Conservation (phyloP, 306 rosid species). For the Alnus glutinosa region DNA sequence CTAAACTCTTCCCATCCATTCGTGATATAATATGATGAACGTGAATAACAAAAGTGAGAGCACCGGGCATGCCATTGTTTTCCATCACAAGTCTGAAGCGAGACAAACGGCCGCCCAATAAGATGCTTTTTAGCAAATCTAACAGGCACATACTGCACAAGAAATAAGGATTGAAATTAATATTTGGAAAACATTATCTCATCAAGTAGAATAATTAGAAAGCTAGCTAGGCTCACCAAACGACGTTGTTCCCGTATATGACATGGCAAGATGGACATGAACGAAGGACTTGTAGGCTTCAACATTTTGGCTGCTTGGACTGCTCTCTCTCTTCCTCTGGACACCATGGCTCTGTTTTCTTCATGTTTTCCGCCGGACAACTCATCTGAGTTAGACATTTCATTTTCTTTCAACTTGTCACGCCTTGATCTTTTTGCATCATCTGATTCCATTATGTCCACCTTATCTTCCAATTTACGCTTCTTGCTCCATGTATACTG, state of each 20-base stretch:
- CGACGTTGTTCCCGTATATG: no score
- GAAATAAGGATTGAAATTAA: background rate
- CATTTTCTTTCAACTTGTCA: background rate
- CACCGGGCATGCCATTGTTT: background rate
- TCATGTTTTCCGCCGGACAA: background rate
- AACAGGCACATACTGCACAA: conserved; percentile 11
- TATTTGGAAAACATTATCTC: background rate
- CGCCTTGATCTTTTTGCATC: background rate
- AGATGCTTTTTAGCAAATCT: conserved; percentile 17
- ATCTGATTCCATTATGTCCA: background rate
- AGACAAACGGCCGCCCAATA: background rate
- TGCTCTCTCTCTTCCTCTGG: background rate
- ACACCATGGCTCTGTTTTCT: background rate
- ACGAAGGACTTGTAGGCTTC: conserved; percentile 13
- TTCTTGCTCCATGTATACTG: conserved; percentile 12
- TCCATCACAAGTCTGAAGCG: conserved; percentile 2
- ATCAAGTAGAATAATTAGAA: background rate
- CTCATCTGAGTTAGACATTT: background rate
- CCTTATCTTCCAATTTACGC: background rate
- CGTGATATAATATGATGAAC: background rate
- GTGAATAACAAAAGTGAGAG: background rate
- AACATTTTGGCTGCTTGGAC: background rate
- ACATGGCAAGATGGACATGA: background rate
- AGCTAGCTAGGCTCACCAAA: no score
- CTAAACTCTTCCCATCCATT: conserved; percentile 16